phyloP scores from a whole-genome alignment of 164 flowering plant species.

The Magnolia changhungtana region DNA sequence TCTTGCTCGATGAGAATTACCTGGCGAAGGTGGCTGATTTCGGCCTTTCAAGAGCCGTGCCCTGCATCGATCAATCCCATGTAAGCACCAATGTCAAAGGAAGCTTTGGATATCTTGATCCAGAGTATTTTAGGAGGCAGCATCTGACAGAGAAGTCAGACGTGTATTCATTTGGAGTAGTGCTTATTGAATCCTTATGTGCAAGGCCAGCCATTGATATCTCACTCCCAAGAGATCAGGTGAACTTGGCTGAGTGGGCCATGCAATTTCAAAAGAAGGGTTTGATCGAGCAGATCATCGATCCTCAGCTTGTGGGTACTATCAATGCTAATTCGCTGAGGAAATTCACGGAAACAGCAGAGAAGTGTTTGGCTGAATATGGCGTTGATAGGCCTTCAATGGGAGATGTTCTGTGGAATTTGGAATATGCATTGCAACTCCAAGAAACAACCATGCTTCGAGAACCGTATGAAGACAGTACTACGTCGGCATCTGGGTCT shows the following conservation, averaged over 20 bases:
- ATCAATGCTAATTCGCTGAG: slow-evolving; percentile 48
- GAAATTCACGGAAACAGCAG: slow-evolving; percentile 64
- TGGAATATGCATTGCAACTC: slow-evolving; percentile 65
- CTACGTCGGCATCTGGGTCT: slow-evolving; percentile 12
- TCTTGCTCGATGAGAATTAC: slow-evolving; percentile 22
- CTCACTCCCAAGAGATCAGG: slow-evolving; percentile 56
- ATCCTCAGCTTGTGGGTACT: slow-evolving; percentile 46
- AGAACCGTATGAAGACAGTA: slow-evolving; percentile 24
- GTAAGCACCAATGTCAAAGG: slow-evolving; percentile 28
- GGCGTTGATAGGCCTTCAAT: slow-evolving; percentile 73
- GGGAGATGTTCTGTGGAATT: slow-evolving; percentile 84
- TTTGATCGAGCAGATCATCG: slow-evolving; percentile 46
- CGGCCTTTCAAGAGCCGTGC: slow-evolving; percentile 19
- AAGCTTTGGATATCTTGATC: slow-evolving; percentile 27
- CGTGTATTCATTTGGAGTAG: slow-evolving; percentile 25
- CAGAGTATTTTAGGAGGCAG: slow-evolving; percentile 22
- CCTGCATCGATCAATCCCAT: slow-evolving; percentile 15
- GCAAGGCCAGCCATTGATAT: slow-evolving; percentile 74
- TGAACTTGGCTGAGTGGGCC: slow-evolving; percentile 78
- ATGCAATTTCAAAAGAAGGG: slow-evolving; percentile 57
- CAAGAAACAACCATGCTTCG: slow-evolving; percentile 40
- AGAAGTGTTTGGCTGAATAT: slow-evolving; percentile 75
- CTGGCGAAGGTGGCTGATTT: slow-evolving; percentile 29
- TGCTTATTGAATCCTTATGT: slow-evolving; percentile 27
- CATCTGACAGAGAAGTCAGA: slow-evolving; percentile 21